phyloP scores from a whole-genome alignment of 2,329 filamentous ascomycete species.

The Cladophialophora chaetospira region DNA sequence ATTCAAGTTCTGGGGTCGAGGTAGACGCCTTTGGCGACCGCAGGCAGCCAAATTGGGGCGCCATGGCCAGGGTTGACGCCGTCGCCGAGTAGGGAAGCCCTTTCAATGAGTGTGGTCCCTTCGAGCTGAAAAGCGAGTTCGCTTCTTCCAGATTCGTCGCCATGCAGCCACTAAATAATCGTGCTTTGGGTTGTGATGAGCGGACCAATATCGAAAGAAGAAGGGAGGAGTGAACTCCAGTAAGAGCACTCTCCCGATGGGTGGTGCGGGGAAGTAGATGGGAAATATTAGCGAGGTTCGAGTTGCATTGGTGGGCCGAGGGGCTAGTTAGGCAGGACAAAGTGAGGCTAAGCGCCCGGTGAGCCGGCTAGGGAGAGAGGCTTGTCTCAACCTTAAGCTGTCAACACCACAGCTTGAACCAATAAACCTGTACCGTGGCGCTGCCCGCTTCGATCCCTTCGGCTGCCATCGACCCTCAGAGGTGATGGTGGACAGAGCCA shows the following conservation, averaged over 20 bases:
- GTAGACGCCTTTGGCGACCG: too few relatives aligned
- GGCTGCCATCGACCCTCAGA: not conserved
- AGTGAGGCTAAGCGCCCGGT: not conserved
- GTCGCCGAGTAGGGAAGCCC: too few relatives aligned
- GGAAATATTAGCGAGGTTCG: not conserved
- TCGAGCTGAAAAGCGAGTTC: not conserved
- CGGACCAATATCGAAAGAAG: not conserved
- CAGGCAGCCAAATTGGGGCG: too few relatives aligned
- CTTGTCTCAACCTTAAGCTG: not conserved
- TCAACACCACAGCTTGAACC: not conserved
- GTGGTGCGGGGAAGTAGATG: not conserved
- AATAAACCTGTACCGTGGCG: not conserved
- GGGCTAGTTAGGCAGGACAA: not conserved
- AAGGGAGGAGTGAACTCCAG: not conserved
- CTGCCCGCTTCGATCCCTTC: not conserved
- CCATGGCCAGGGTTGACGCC: too few relatives aligned
- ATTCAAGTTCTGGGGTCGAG: too few relatives aligned
- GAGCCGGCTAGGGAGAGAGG: not conserved
- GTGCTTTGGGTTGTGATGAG: not conserved
- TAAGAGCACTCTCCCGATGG: too few relatives aligned
- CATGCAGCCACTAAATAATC: not conserved
- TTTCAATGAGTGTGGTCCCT: too few relatives aligned
- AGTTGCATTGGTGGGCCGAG: not conserved
- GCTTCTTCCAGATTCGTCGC: not conserved
- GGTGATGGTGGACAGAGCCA: not conserved